Base-by-base conservation (phyloP, 2,329 filamentous ascomycete genomes). In the Cladosporium sp. region DNA sequence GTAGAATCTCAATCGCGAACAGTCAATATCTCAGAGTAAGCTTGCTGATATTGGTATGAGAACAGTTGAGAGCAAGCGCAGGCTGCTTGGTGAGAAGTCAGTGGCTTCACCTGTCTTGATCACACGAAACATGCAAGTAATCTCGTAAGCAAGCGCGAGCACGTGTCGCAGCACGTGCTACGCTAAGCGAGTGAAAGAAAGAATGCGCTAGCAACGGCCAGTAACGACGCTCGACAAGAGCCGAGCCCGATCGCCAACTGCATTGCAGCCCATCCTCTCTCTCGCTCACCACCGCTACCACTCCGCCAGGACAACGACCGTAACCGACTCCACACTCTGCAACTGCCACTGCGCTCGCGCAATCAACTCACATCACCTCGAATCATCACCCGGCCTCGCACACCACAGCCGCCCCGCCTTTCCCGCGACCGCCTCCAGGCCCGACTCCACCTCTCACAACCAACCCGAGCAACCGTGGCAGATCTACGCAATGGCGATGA, bases 401-500 rank as follows among this genome's bases (percentile, higher is more conserved):
- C 39, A 24, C 25, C 25, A 44, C 47, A 49, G 28, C 8, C 39
- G 20, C 32, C 17, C 28, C 28, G 10, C 51, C 35, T 8, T 17
- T 6, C 51, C 10, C 28, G 22, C 51, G 15, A 44, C 51, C 39
- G 40, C 52, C 39, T 55, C 42, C 39, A 55, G 19, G 25, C 47
- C 50, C 52, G 17, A 55, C 40, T 36, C 40, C 19, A 45, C 28
- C 28, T 13, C 51, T 39, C 35, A 10, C 32, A 50, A 36, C 28
- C 4, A 17, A 44, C 17, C 47, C 55, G 28, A 64, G 72, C 72
- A 74, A 77, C 70, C 74, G 73, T 79, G 78, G 77, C 77, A 77
- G 69, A 66, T 58, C 62, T 59, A 65, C 71, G 69, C 82, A 81
- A 89, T 90, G 84, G 89, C 85, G 81, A 80, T 82, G 75, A 81